Evolutionary conservation across 768 basidiomycete genomes (phyloP).

Genomic region (Rhodotorula graminis): DNA sequence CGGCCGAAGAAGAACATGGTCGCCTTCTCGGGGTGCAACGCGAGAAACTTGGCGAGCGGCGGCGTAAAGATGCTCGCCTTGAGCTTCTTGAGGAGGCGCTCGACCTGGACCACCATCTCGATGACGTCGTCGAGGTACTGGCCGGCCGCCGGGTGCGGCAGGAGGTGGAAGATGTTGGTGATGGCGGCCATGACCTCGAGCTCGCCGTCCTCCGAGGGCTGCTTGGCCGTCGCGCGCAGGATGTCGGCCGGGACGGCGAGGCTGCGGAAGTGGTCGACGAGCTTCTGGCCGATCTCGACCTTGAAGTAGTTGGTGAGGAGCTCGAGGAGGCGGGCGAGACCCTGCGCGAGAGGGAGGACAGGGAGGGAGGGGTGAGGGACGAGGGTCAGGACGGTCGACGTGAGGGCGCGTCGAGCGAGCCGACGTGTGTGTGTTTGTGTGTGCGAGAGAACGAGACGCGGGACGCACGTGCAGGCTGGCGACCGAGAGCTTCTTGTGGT

Average conservation of each 20-base stretch:
- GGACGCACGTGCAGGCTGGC: slow-evolving; percentile 57
- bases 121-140: slow-evolving; percentile 85
- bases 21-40: slow-evolving; percentile 81
- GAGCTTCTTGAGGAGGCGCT: slow-evolving; percentile 84
- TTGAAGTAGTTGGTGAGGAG: slow-evolving; percentile 98
- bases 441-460: too few relatives aligned
- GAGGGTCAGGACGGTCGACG: too few relatives aligned
- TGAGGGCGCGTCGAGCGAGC: too few relatives aligned
- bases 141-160: slow-evolving; percentile 79
- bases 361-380: too few relatives aligned
- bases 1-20: slow-evolving; percentile 76
- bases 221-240: slow-evolving; percentile 66
- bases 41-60: slow-evolving; percentile 81
- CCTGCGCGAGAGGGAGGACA: slow-evolving; percentile 57
- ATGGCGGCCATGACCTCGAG: slow-evolving; percentile 90
- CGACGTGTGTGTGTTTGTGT: too few relatives aligned
- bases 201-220: slow-evolving; percentile 70
- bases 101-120: slow-evolving; percentile 81
- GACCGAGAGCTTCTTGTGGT: slow-evolving; percentile 87
- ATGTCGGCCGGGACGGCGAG: slow-evolving; percentile 86
- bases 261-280: slow-evolving; percentile 89
- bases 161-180: slow-evolving; percentile 92
- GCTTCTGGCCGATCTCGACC: slow-evolving; percentile 95
- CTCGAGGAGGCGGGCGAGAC: slow-evolving; percentile 85
- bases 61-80: slow-evolving; percentile 85